phyloP scores from a whole-genome alignment of 305 asterid genomes.

The Lippia alba region DNA sequence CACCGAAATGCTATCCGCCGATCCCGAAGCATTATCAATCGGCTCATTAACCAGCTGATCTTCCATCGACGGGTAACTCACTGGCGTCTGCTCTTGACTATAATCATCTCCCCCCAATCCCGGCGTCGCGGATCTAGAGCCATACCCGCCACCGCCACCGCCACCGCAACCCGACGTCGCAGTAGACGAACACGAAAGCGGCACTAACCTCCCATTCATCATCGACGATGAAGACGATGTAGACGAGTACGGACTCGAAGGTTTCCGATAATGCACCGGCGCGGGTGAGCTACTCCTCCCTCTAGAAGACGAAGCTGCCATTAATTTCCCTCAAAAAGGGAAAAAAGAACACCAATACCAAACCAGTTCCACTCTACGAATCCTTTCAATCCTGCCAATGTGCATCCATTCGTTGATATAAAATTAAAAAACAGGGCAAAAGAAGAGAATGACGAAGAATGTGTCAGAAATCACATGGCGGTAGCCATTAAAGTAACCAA shows the following conservation, averaged over 20 bases:
- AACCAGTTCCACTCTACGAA: conserved; percentile 21
- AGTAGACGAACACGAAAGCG: conserved; percentile 73
- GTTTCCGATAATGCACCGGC: conserved; percentile 66
- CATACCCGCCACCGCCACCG: conserved; percentile 60
- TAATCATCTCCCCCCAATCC: conserved; percentile 50
- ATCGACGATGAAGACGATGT: conserved; percentile 82
- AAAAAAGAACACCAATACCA: conserved; percentile 2
- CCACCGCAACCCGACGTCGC: conserved; percentile 67
- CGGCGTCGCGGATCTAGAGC: conserved; percentile 87
- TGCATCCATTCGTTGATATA: conserved; percentile 4
- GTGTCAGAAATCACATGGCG: conserved; percentile 90
- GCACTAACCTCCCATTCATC: conserved; percentile 68
- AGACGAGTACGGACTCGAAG: conserved; percentile 82
- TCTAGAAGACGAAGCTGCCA: conserved; percentile 89
- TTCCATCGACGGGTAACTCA: conserved; percentile 65
- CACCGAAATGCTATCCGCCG: conserved; percentile 91
- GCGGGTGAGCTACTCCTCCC: conserved; percentile 93
- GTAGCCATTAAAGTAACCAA: conserved; percentile 52
- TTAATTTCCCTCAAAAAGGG: conserved; percentile 34
- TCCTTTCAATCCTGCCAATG: conserved; percentile 31
- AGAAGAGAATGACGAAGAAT: conserved; percentile 37
- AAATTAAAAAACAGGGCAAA: conserved; percentile 17
- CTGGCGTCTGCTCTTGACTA: conserved; percentile 60
- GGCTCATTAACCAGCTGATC: conserved; percentile 73
- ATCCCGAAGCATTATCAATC: conserved; percentile 63